Percentiles rank a stretch among this genome's conserved stretches.
phyloP scores from a whole-genome alignment of 2,329 filamentous ascomycete genomes.

The Colletotrichum musicola region DNA sequence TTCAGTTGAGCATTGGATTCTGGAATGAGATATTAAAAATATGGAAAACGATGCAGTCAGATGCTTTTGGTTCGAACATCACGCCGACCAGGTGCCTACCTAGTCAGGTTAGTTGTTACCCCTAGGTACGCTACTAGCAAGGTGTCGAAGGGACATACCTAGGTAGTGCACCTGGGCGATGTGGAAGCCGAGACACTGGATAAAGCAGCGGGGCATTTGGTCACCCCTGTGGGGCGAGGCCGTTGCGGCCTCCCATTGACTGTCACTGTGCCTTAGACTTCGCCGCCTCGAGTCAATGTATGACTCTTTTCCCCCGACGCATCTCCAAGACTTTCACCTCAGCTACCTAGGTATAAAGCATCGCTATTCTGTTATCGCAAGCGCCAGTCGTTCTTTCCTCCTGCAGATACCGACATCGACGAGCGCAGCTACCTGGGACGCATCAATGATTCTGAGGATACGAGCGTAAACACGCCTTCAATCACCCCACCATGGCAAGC shows the following conservation, averaged over 20 bases:
- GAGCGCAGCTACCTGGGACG: neutral
- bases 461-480: slow-evolving; percentile 32
- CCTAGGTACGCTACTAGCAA: too few relatives aligned
- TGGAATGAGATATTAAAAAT: too few relatives aligned
- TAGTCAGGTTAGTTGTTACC: too few relatives aligned
- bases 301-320: slow-evolving; percentile 31
- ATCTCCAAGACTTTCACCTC: slow-evolving; percentile 11
- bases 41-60: too few relatives aligned
- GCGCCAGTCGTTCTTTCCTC: neutral
- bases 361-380: neutral
- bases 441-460: slow-evolving; percentile 49
- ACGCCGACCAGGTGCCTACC: too few relatives aligned
- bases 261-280: slow-evolving; percentile 35
- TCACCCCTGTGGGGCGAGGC: slow-evolving; percentile 14
- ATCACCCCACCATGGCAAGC: slow-evolving; percentile 60
- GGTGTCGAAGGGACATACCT: too few relatives aligned
- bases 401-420: neutral
- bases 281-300: slow-evolving; percentile 36
- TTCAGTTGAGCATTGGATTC: too few relatives aligned
- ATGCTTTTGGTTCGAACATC: too few relatives aligned
- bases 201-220: slow-evolving; percentile 30
- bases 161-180: too few relatives aligned
- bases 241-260: slow-evolving; percentile 10
- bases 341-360: slow-evolving; percentile 31
- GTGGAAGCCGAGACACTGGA: neutral